Evolutionary conservation across 371 early-diverging fungal species (phyloP).

Genomic region (Saksenaea vasiformis): DNA sequence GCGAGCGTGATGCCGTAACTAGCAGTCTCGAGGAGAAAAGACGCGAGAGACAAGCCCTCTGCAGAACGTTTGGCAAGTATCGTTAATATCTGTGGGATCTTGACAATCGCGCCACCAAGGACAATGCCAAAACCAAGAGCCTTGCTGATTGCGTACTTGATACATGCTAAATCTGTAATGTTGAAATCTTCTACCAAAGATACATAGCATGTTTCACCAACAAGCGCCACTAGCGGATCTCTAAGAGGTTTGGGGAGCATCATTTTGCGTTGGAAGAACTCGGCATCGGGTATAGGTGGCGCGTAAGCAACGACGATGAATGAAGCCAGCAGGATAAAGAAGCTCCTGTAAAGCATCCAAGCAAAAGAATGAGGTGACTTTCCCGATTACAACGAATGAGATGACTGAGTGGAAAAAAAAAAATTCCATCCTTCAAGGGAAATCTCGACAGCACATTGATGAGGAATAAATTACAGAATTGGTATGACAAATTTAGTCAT

Average conservation of each 20-base stretch:
- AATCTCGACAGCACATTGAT: too few species aligned
- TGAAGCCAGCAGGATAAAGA: not conserved
- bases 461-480: too few species aligned
- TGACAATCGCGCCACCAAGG: constrained; percentile 85
- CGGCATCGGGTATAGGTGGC: not conserved
- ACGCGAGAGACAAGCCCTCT: constrained; percentile 77
- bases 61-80: constrained; percentile 76
- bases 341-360: not conserved
- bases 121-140: constrained; percentile 92
- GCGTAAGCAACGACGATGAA: not conserved
- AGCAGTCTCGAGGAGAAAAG: constrained; percentile 83
- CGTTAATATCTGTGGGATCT: constrained; percentile 95
- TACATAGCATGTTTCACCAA: constrained; percentile 72
- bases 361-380: not conserved
- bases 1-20: constrained; percentile 77
- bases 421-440: too few species aligned
- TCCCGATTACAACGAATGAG: too few species aligned
- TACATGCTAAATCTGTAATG: constrained; percentile 68
- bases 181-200: constrained; percentile 69
- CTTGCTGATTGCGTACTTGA: constrained; percentile 85
- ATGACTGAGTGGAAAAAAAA: too few species aligned
- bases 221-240: constrained; percentile 60
- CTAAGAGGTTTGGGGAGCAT: constrained; percentile 49
- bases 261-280: constrained; percentile 17
- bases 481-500: too few species aligned